A percentile compares a stretch with the other conserved stretches of the same genome.
phyloP scores from a whole-genome alignment of 2,329 filamentous ascomycete species.

The Pseudocercospora eumusae region DNA sequence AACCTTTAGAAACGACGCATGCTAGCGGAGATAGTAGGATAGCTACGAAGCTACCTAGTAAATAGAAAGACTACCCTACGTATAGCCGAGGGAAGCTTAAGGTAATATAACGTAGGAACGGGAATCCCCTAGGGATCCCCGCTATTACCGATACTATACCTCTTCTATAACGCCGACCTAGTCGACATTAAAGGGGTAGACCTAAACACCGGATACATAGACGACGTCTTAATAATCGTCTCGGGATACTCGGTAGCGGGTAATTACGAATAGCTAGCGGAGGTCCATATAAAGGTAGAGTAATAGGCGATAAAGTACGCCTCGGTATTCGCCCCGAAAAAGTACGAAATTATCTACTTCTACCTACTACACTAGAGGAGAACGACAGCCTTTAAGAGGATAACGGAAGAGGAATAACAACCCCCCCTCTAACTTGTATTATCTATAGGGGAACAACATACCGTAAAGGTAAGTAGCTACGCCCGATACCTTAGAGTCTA shows the following conservation, averaged over 20 bases:
- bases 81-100: background rate
- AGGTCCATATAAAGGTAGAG: background rate
- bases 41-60: background rate
- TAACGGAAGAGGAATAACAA: background rate
- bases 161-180: background rate
- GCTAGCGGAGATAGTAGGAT: background rate
- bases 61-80: background rate
- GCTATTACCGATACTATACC: background rate
- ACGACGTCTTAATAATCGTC: background rate
- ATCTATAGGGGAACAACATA: background rate
- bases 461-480: background rate
- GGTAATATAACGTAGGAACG: background rate
- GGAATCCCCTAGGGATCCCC: background rate
- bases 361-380: background rate
- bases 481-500: background rate
- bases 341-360: conserved; percentile 6
- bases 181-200: background rate
- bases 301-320: background rate
- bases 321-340: background rate
- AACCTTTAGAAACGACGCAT: background rate
- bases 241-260: background rate
- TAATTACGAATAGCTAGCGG: background rate
- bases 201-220: background rate
- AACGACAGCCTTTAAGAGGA: background rate
- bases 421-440: background rate